Conservation (phyloP, 106 monocot species). For the Iris macrosiphon region DNA sequence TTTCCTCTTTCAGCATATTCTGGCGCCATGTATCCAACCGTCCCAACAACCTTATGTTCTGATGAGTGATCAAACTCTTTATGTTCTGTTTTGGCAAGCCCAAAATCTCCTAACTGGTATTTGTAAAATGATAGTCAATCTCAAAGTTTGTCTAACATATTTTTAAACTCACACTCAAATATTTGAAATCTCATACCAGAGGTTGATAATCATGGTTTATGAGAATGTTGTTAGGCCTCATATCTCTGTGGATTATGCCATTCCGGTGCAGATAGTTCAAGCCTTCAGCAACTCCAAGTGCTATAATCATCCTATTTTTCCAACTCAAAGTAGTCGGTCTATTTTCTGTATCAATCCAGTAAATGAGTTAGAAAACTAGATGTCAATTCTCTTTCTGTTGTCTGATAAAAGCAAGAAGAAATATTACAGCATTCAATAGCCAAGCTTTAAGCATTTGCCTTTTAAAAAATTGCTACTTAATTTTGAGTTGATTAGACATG, state of each 20-base stretch:
- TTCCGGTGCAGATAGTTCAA: constrained; percentile 42
- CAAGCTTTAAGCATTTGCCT: too few relatives aligned
- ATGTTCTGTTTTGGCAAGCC: constrained; percentile 25
- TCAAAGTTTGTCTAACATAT: not conserved
- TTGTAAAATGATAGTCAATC: not conserved
- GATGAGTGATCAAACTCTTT: not conserved
- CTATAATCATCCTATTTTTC: constrained; percentile 33
- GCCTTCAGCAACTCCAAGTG: constrained; percentile 32
- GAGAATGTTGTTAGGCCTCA: constrained; percentile 43
- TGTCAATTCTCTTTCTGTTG: not conserved
- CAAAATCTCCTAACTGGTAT: constrained; percentile 37
- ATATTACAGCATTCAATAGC: too few relatives aligned
- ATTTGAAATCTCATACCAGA: constrained; percentile 17
- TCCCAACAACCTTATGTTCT: constrained; percentile 26
- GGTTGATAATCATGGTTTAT: constrained; percentile 29
- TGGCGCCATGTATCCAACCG: constrained; percentile 39
- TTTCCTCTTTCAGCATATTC: constrained; percentile 38
- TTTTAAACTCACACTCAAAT: not conserved
- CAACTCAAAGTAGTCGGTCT: constrained; percentile 19
- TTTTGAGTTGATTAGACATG: too few relatives aligned
- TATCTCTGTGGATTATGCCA: constrained; percentile 40
- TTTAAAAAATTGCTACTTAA: too few relatives aligned
- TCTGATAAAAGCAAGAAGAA: too few relatives aligned
- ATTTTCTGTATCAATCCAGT: constrained; percentile 20
- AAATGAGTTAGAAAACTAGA: not conserved